Base-by-base conservation (phyloP, 2,329 filamentous ascomycete species). In the Cordyceps militaris region DNA sequence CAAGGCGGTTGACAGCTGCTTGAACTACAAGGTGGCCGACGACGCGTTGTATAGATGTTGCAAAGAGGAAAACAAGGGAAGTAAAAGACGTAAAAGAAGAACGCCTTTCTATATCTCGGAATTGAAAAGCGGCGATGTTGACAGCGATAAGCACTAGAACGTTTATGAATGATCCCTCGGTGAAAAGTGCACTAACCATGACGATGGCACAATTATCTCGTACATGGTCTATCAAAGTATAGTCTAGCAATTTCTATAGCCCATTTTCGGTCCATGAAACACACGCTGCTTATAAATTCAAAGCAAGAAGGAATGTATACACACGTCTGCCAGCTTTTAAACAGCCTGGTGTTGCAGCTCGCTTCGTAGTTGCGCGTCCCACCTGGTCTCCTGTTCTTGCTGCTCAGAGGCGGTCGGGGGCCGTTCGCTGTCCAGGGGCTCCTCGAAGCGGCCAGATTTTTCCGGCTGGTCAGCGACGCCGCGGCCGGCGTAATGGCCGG, bases 401-500 rank as follows among this genome's bases (percentile, higher is more conserved):
- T 60, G 50, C 44, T 60, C 59, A 10, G 62, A 59, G 1, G 49
- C 56, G 10, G 61, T 63, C 11, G 26, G 56, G 2, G 66, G 66
- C 42, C 61, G 63, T 56, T 67, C 61, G 24, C 64, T 63, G n/a
- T 65, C 59, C n/a, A 66, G 63, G 11, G 64, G 59, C 32, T 66
- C 64, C 30, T 62, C 62, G 53, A 66, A 23, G 11, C 28, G 63
- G 1, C 63, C 63, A 10, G 60, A 62, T 49, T 48, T 59, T 24
- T 53, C 52, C 14, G 14, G 3, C 43, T 19, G 24, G 24, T 19
- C 14, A 4, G 23, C 7, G 2, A 40, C 40, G 30, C 44, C 59
- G 24, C 59, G 63, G 23, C 62, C 62, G 8, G 68, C 67, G 65
- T 81, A 81, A 66, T 78, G 75, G 4, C 83, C 82, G 0, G 82